Conservation (phyloP, 768 basidiomycete genomes). For the Mycena metata region DNA sequence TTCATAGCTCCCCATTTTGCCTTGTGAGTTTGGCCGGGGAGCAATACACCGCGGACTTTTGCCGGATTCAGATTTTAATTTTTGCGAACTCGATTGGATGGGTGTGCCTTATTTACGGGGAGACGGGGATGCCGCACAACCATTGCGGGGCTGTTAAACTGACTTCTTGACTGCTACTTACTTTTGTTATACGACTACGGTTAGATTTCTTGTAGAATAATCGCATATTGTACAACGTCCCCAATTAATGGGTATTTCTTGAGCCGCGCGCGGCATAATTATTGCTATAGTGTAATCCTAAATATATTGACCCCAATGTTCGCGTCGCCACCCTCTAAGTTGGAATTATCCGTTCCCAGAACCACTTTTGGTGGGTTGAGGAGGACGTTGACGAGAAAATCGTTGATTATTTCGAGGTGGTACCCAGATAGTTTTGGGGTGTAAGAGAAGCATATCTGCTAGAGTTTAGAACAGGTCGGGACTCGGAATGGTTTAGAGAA, state of each 20-base stretch:
- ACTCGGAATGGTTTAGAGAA: not conserved
- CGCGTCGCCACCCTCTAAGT: conserved; percentile 51
- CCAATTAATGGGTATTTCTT: no score
- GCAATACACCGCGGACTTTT: no score
- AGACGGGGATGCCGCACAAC: conserved; percentile 70
- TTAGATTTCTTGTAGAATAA: conserved; percentile 7
- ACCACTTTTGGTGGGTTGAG: conserved; percentile 66
- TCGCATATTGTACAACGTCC: no score
- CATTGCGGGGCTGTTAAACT: conserved; percentile 79
- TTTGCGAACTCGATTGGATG: conserved; percentile 50
- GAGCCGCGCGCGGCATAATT: not conserved
- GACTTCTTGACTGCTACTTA: not conserved
- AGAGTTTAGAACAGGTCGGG: conserved; percentile 60
- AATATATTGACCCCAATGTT: conserved; percentile 60
- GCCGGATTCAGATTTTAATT: no score
- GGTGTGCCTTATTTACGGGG: conserved; percentile 76
- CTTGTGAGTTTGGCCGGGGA: no score
- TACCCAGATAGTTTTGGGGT: conserved; percentile 55
- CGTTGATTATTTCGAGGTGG: conserved; percentile 58
- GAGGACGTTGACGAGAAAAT: conserved; percentile 69
- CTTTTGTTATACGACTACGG: not conserved
- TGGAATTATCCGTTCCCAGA: conserved; percentile 83
- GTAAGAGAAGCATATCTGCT: conserved; percentile 66
- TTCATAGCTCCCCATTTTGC: no score
- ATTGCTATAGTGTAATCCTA: conserved; percentile 46